Base-by-base conservation (phyloP, 352 stramenopile species). In the Globisporangium nodosum region DNA sequence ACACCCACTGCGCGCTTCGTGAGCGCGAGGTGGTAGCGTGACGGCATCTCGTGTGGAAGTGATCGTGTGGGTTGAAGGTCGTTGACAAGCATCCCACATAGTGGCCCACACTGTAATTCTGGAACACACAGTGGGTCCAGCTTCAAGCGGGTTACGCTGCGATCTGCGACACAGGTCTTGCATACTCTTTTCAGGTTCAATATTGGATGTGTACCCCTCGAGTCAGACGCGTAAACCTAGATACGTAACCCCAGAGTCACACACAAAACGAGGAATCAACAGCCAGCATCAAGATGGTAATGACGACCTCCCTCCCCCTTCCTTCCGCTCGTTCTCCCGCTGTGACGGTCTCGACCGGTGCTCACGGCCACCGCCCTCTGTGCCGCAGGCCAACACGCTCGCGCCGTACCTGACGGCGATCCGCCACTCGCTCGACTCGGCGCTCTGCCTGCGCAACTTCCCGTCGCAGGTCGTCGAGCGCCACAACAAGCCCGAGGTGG, bases 401-500 rank as follows among this genome's bases (percentile, higher is more conserved):
- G 88, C 90, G 52, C 89, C 94, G 51, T 98, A 98, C 71, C 74
- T 98, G 33, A 87, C 90, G 64, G 78, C 87, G 50, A 97, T 98
- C 66, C 85, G 90, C 60, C 83, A 88, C 60, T 97, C 94, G 48
- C 80, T 98, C 62, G 90, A 96, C 67, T 87, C 85, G 47, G 87
- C 90, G 56, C 67, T 98, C 45, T 98, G 92, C 68, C 69, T 98
- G 55, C 84, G 92, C 63, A 98, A 98, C 70, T 98, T 98, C 66
- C 92, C 94, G n/a, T 98, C 94, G 56, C 92, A 98, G 64, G 87
- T 90, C 21, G 90, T 98, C 49, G 94, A 98, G 78, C 85, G 94
- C 59, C 94, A 98, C 75, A 98, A 98, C 79, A 98, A 98, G 61
- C 94, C 94, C 9, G 94, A 98, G 70, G 80, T 98, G 35, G 94